These are phyloP conservation scores for Clarireedia monteithiana DNA, from an alignment of 2,329 filamentous ascomycete species.

Conservation along the genomic window DNA sequence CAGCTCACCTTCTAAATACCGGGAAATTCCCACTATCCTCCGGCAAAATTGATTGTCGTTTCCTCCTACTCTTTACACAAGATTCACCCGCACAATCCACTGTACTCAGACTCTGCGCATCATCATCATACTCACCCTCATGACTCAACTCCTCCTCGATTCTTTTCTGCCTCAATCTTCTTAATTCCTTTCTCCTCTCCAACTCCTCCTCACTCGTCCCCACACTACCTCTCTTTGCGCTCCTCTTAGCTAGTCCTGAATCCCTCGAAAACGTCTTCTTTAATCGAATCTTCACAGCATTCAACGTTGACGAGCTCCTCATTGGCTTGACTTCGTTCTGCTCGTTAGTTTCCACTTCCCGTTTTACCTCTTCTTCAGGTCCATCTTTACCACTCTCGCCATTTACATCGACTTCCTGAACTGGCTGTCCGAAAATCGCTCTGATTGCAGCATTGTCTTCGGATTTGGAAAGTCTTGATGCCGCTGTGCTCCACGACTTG, in stretches of 20 bases:
- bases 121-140: constrained; percentile 35
- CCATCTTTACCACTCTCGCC: constrained; percentile 34
- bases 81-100: constrained; percentile 1
- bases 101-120: constrained; percentile 25
- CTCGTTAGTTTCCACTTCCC: constrained; percentile 35
- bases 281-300: constrained; percentile 34
- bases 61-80: not conserved
- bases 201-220: constrained; percentile 45
- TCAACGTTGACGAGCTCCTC: constrained; percentile 34
- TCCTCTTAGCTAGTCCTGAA: constrained; percentile 31
- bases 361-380: constrained; percentile 12
- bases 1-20: not conserved
- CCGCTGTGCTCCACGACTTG: constrained; percentile 16
- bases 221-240: constrained; percentile 33
- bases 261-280: constrained; percentile 38
- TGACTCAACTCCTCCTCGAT: constrained; percentile 50
- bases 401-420: constrained; percentile 13
- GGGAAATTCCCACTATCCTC: constrained; percentile 9
- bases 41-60: constrained; percentile 5
- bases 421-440: constrained; percentile 24
- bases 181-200: constrained; percentile 47
- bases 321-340: constrained; percentile 30
- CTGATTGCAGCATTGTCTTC: constrained; percentile 17
- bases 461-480: constrained; percentile 3
- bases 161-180: constrained; percentile 45